Conservation (phyloP, 352 stramenopile genomes). For the Pythium rishiriense region DNA sequence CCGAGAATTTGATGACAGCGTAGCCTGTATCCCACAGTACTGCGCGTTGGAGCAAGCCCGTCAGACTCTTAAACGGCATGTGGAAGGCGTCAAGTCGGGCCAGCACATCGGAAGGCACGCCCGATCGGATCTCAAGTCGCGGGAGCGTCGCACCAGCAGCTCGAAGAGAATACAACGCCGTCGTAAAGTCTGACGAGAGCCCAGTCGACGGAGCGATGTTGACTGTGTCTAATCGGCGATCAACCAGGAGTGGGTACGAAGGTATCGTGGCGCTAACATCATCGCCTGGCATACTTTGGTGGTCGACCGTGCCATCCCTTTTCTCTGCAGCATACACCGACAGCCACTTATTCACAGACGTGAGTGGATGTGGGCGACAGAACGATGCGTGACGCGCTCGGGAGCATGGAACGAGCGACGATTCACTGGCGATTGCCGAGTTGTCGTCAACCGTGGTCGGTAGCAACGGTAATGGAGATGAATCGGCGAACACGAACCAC, state of each 20-base stretch:
- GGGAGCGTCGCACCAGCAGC: background rate
- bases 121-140: background rate
- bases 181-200: constrained; percentile 13
- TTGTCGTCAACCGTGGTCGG: background rate
- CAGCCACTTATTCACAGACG: background rate
- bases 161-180: background rate
- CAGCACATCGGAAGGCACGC: constrained; percentile 9
- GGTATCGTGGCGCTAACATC: no score
- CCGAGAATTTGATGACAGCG: constrained; percentile 4
- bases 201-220: background rate
- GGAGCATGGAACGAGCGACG: background rate
- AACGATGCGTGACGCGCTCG: background rate
- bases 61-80: constrained; percentile 18
- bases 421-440: background rate
- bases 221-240: background rate
- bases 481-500: background rate
- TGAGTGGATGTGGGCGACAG: background rate
- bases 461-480: background rate
- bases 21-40: constrained; percentile 31
- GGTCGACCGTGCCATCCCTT: no score
- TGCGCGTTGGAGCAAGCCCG: constrained; percentile 28
- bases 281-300: no score
- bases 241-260: background rate
- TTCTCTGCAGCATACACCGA: background rate
- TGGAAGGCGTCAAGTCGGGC: background rate